Percentiles rank a stretch among this genome's conserved stretches.
phyloP scores from a whole-genome alignment of 1,139 yeast species.

The Pneumocystis canis region DNA sequence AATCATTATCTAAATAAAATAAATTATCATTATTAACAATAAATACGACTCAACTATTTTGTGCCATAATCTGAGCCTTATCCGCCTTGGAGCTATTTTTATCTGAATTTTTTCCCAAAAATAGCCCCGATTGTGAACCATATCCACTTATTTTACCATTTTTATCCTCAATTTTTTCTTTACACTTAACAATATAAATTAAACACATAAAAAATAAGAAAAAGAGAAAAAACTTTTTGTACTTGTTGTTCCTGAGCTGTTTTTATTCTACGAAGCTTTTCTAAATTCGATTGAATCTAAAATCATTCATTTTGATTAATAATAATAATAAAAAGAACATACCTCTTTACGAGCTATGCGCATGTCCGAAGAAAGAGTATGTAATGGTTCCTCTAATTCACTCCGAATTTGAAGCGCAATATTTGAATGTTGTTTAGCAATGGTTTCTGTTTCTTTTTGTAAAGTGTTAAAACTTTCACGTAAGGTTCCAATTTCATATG shows the following conservation, averaged over 20 bases:
- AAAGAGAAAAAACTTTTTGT: not conserved
- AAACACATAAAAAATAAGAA: slow-evolving; percentile 12
- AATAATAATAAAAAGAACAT: not conserved
- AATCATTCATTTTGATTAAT: slow-evolving; percentile 1
- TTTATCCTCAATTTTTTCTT: slow-evolving; percentile 43
- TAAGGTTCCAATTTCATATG: slow-evolving; percentile 45
- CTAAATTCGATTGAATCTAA: slow-evolving; percentile 29
- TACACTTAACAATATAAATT: slow-evolving; percentile 29
- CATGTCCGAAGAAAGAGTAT: slow-evolving; percentile 30
- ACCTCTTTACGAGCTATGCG: slow-evolving; percentile 34
- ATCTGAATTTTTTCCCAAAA: slow-evolving; percentile 69
- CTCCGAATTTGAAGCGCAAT: slow-evolving; percentile 33
- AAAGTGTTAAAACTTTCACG: slow-evolving; percentile 47
- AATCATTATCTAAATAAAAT: slow-evolving; percentile 37
- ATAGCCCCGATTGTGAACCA: slow-evolving; percentile 49
- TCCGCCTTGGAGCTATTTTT: slow-evolving; percentile 47
- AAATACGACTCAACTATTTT: not conserved
- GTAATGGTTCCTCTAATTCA: slow-evolving; percentile 32
- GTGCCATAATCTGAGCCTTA: slow-evolving; percentile 37
- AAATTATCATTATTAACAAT: not conserved
- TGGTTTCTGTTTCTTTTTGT: slow-evolving; percentile 39
- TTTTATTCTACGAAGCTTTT: slow-evolving; percentile 31
- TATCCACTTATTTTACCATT: slow-evolving; percentile 45
- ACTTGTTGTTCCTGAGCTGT: slow-evolving; percentile 19
- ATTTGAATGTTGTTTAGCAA: slow-evolving; percentile 34